Evolutionary conservation across 208 protist species (phyloP).

Genomic region (Crithidia mellificae): DNA sequence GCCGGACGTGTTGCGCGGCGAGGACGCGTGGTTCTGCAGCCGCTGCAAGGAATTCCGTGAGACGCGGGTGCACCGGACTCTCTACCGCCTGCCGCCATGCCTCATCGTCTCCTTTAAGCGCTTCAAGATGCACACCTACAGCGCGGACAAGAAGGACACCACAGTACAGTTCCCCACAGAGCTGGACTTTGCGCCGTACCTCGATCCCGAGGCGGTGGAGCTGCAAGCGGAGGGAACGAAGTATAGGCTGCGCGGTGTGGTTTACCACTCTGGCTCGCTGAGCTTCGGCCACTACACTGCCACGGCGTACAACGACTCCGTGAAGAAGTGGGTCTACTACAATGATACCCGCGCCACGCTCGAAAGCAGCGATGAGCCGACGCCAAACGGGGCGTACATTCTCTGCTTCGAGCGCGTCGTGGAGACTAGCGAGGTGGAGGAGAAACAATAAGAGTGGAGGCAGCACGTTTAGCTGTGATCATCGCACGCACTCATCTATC

Average conservation of each 20-base stretch:
- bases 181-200: constrained; percentile 60
- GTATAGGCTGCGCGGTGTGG: constrained; percentile 72
- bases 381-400: constrained; percentile 63
- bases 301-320: constrained; percentile 47
- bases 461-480: too few relatives aligned
- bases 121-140: constrained; percentile 70
- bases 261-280: constrained; percentile 79
- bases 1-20: constrained; percentile 58
- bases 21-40: constrained; percentile 75
- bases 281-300: constrained; percentile 88
- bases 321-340: constrained; percentile 71
- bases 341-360: constrained; percentile 61
- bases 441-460: background rate
- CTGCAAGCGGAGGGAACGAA: constrained; percentile 28
- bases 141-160: constrained; percentile 72
- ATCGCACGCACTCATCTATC: too few relatives aligned
- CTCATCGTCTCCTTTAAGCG: constrained; percentile 81
- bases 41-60: constrained; percentile 68
- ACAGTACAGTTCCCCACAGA: constrained; percentile 53
- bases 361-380: constrained; percentile 24
- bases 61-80: constrained; percentile 46
- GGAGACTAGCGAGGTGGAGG: background rate
- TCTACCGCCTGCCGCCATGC: constrained; percentile 75
- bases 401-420: constrained; percentile 68
- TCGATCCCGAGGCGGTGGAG: constrained; percentile 50